Evolutionary conservation across 345 rosid genomes (phyloP).

Genomic region (Gossypium thurberi): DNA sequence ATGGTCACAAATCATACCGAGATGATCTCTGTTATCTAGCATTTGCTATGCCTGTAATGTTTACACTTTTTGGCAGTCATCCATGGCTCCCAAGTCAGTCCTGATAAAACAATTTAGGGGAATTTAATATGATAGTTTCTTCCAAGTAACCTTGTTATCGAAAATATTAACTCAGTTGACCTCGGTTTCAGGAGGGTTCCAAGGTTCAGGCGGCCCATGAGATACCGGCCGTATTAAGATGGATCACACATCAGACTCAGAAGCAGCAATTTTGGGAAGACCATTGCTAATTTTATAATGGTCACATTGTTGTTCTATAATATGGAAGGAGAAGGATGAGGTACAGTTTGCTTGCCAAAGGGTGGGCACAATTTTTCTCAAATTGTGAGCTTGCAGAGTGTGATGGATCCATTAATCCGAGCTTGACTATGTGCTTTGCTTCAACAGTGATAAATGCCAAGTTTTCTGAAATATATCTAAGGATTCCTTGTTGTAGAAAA

Average conservation of each 20-base stretch:
- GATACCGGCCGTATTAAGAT: constrained; percentile 79
- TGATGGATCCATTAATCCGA: constrained; percentile 11
- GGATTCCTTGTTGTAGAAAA: constrained; percentile 12
- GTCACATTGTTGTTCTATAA: constrained; percentile 11
- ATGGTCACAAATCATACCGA: neutral
- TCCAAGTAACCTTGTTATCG: neutral
- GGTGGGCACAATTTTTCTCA: constrained; percentile 19
- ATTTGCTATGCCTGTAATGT: neutral
- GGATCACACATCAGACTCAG: neutral
- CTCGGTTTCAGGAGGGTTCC: constrained; percentile 76
- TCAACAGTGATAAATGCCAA: constrained; percentile 12
- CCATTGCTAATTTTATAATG: constrained; percentile 9
- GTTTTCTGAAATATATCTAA: constrained; percentile 18
- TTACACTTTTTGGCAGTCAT: neutral
- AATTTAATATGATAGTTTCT: neutral
- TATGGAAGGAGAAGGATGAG: constrained; percentile 1
- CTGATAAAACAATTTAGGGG: neutral
- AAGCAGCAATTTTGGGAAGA: constrained; percentile 13
- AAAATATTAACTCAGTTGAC: neutral
- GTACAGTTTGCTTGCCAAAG: constrained; percentile 19
- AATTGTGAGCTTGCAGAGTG: constrained; percentile 21
- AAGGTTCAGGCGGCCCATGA: constrained; percentile 82
- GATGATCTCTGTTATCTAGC: neutral
- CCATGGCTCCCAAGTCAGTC: neutral
- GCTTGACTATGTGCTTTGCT: constrained; percentile 11